Percentiles rank a stretch among this genome's conserved stretches.
These are phyloP conservation scores for Scutellaria baicalensis DNA, from an alignment of 257 asterid genomes.

Conservation along the genomic window DNA sequence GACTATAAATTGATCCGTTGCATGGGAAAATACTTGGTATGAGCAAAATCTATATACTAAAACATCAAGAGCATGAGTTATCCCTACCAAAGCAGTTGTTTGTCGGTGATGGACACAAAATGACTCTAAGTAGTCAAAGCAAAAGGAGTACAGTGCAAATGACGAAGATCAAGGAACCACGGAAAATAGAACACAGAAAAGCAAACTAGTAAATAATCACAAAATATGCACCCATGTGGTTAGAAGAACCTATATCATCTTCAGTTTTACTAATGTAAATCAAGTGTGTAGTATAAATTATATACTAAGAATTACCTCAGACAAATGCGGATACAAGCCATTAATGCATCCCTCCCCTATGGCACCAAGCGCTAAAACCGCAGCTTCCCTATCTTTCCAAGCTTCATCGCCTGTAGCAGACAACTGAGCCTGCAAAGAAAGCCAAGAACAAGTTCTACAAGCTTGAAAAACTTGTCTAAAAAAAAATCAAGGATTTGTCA, in stretches of 20 bases:
- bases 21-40: no score
- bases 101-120: background rate
- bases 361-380: slow-evolving; percentile 95
- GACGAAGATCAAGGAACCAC: background rate
- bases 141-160: background rate
- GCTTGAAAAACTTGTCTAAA: background rate
- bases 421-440: slow-evolving; percentile 59
- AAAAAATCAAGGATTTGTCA: background rate
- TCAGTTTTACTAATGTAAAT: background rate
- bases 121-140: background rate
- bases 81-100: background rate
- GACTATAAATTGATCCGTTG: no score
- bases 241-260: background rate
- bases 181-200: background rate
- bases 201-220: background rate
- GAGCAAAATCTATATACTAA: background rate
- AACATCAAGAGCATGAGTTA: background rate
- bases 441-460: background rate
- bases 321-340: slow-evolving; percentile 87
- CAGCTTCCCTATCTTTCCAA: slow-evolving; percentile 99
- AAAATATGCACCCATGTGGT: background rate
- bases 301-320: slow-evolving; percentile 41
- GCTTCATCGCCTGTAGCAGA: slow-evolving; percentile 67
- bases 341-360: slow-evolving; percentile 95
- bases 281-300: background rate